Evolutionary conservation across 257 asterid species (phyloP).

Genomic region (Fraxinus quadrangulata): DNA sequence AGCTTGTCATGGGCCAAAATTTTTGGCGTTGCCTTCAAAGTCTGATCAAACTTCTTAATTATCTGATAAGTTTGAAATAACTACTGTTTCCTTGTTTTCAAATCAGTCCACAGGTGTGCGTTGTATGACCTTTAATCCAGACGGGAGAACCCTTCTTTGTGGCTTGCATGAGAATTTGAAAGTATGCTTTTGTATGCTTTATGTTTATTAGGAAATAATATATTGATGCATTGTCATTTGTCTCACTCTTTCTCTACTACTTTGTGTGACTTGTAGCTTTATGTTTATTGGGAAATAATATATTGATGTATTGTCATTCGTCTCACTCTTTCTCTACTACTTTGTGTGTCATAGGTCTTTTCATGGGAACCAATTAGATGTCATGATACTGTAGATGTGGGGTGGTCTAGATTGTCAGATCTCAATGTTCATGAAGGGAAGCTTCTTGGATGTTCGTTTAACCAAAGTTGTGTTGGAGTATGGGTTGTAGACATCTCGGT

Average conservation of each 20-base stretch:
- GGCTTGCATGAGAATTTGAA: conserved; percentile 96
- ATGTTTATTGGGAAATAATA: conserved; percentile 13
- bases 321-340: conserved; percentile 10
- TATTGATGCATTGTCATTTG: conserved; percentile 9
- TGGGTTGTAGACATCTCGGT: conserved; percentile 99
- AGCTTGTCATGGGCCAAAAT: neutral
- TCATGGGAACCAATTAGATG: conserved; percentile 98
- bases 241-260: conserved; percentile 12
- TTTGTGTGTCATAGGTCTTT: conserved; percentile 54
- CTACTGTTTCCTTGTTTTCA: conserved; percentile 32
- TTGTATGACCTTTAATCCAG: conserved; percentile 94
- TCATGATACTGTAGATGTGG: conserved; percentile 93
- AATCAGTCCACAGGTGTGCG: conserved; percentile 92
- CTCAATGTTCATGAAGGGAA: conserved; percentile 98
- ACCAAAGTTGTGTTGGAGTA: conserved; percentile 98
- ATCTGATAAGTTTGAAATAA: conserved; percentile 24
- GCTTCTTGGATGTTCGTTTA: conserved; percentile 98
- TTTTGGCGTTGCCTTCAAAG: conserved; percentile 19
- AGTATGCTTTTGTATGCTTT: conserved; percentile 45
- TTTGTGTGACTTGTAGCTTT: neutral
- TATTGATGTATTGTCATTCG: conserved; percentile 8
- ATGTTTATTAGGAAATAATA: conserved; percentile 12
- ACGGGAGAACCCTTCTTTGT: conserved; percentile 95
- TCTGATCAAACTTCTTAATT: neutral
- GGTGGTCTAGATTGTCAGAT: conserved; percentile 97